Evolutionary conservation across 305 asterid genomes (phyloP), one percentile per base, ranked within the genome.

Genomic region (Withania somnifera): DNA sequence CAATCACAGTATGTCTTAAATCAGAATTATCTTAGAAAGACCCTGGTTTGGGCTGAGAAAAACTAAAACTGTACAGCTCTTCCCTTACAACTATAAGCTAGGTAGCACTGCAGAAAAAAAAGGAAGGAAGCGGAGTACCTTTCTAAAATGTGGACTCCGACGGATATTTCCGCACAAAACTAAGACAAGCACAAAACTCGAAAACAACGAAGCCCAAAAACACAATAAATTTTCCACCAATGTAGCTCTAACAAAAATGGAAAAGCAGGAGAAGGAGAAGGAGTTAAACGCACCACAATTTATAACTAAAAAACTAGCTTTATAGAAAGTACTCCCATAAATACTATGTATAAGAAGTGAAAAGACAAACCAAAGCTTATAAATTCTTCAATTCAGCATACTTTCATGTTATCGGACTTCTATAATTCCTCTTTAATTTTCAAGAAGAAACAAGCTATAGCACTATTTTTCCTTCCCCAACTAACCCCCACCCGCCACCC

Each of bases 61-160:
- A 63, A n/a, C 30, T 4, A 13, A 68, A 58, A 78, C 52, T 45
- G 42, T 61, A 67, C 82, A 52, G 15, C 52, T 67, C 5, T 67
- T 67, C 36, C 2, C 53, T 19, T 20, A 6, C 19, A 67, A 67
- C 6, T 10, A 38, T 10, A 26, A 26, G 36, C 36, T 1, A 57
- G n/a, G 66, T 14, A 58, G 0, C 34, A 13, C 5, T 2, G 1
- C 19, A 11, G 36, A 5, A 57, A 85, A 76, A 73, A 57, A 57
- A 66, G 76, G 54, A 56, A 17, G 42, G 1, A 42, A 82, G 36
- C 51, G 11, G 32, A 45, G 64, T 86, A 95, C 98, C 99, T 94
- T 93, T 88, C 99, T 84, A 89, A 95, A 95, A 86, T 94, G 92
- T 9, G 98, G 99, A 84, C 93, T 76, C n/a, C 22, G 4, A 17